phyloP scores from a whole-genome alignment of 2,329 filamentous ascomycete species.

The Fusarium humuli region DNA sequence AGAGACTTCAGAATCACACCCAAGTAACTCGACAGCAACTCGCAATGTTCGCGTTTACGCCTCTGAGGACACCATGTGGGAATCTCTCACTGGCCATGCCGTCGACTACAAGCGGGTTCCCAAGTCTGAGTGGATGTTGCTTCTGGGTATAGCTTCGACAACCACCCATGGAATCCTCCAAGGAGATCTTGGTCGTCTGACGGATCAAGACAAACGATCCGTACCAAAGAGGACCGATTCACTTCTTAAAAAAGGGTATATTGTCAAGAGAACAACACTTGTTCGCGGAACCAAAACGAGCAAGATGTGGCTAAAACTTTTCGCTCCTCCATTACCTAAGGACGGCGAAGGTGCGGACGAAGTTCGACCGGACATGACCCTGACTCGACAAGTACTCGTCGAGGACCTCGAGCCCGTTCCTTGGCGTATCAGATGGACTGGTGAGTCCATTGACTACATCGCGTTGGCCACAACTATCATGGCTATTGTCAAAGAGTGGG shows the following conservation, averaged over 20 bases:
- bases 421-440: conserved; percentile 68
- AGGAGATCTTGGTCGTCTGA: conserved; percentile 67
- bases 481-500: conserved; percentile 68
- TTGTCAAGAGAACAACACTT: conserved; percentile 69
- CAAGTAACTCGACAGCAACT: background rate
- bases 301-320: conserved; percentile 69
- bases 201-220: conserved; percentile 72
- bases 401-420: conserved; percentile 65
- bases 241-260: conserved; percentile 70
- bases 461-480: conserved; percentile 68
- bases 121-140: conserved; percentile 68
- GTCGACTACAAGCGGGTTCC: conserved; percentile 69
- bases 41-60: conserved; percentile 56
- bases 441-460: conserved; percentile 68
- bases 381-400: conserved; percentile 55
- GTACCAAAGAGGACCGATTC: conserved; percentile 71
- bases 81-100: conserved; percentile 68
- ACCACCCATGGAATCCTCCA: conserved; percentile 69
- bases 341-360: conserved; percentile 46
- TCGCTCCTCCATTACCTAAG: conserved; percentile 61
- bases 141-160: conserved; percentile 68
- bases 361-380: conserved; percentile 51
- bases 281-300: conserved; percentile 70
- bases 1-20: background rate
- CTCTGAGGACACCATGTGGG: conserved; percentile 69